Evolutionary conservation across 805 yeast genomes (phyloP).

Genomic region (Trichomonascus vanleenenianus): DNA sequence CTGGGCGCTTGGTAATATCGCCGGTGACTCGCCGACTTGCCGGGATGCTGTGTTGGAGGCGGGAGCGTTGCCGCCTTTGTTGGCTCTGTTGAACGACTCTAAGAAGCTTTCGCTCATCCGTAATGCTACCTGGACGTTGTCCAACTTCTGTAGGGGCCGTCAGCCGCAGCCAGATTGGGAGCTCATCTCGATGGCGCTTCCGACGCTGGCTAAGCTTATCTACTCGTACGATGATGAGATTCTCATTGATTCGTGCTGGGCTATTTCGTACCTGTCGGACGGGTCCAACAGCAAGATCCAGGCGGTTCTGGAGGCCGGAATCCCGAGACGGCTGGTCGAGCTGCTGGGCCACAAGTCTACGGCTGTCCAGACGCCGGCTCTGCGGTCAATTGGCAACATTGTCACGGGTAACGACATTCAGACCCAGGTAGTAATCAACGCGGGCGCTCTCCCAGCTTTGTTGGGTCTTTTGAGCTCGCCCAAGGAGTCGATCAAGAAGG

Average conservation of each 20-base stretch:
- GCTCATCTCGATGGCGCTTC: constrained; percentile 77
- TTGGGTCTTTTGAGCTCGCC: constrained; percentile 71
- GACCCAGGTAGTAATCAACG: constrained; percentile 89
- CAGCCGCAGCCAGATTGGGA: constrained; percentile 95
- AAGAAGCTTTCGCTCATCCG: constrained; percentile 78
- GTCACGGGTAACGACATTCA: constrained; percentile 96
- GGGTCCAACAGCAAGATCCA: constrained; percentile 91
- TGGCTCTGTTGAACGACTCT: constrained; percentile 67
- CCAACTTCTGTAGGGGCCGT: constrained; percentile 94
- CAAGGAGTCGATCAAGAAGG: constrained; percentile 90
- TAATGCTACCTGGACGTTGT: constrained; percentile 97
- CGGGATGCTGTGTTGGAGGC: constrained; percentile 83
- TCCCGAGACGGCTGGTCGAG: constrained; percentile 90
- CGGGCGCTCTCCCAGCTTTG: constrained; percentile 83
- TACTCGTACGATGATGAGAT: constrained; percentile 90
- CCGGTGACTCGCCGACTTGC: constrained; percentile 88
- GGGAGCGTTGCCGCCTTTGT: constrained; percentile 84
- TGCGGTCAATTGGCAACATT: constrained; percentile 95
- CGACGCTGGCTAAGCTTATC: constrained; percentile 84
- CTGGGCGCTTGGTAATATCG: constrained; percentile 98
- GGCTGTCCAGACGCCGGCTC: constrained; percentile 90
- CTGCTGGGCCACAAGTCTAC: constrained; percentile 77
- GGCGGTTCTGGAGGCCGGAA: constrained; percentile 93
- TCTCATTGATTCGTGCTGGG: constrained; percentile 97
- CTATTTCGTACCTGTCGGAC: constrained; percentile 88